Percentiles rank a stretch among this genome's conserved stretches.
phyloP scores from a whole-genome alignment of 2,329 filamentous ascomycete species.

The Xylaria polymorpha region DNA sequence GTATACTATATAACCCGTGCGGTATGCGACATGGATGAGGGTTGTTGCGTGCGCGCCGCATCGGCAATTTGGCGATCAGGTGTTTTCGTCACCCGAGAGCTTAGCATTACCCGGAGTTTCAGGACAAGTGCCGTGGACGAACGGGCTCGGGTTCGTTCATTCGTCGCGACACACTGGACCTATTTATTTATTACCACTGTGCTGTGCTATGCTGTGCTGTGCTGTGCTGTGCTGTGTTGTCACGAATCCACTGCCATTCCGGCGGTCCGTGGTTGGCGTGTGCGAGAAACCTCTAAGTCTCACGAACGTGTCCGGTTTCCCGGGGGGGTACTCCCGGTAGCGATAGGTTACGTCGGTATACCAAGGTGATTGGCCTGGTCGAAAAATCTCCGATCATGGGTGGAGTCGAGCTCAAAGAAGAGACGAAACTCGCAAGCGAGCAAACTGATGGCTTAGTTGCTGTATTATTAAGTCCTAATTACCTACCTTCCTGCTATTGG shows the following conservation, averaged over 20 bases:
- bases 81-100: conserved; percentile 25
- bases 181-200: not conserved
- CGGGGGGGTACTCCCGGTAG: conserved; percentile 21
- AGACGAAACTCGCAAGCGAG: conserved; percentile 27
- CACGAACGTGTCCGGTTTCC: conserved; percentile 3
- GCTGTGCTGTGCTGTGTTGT: not conserved
- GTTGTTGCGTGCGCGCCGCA: conserved; percentile 5
- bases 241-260: not conserved
- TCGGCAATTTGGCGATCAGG: conserved; percentile 27
- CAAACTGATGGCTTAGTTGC: not conserved
- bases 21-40: conserved; percentile 25
- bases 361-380: conserved; percentile 19
- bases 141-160: not conserved
- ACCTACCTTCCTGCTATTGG: conserved; percentile 8
- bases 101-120: conserved; percentile 33
- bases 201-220: not conserved
- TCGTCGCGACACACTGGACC: not conserved
- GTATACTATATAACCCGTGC: conserved; percentile 16
- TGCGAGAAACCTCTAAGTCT: conserved; percentile 11
- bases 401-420: conserved; percentile 13
- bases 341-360: conserved; percentile 22
- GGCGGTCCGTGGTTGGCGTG: not conserved
- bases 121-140: conserved; percentile 21
- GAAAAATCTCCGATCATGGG: conserved; percentile 36
- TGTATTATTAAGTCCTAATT: conserved; percentile 9